A percentile compares a stretch with the other conserved stretches of the same genome.
Evolutionary conservation across 352 stramenopile species (phyloP).

Genomic region (Phytopythium chamaehyphon): DNA sequence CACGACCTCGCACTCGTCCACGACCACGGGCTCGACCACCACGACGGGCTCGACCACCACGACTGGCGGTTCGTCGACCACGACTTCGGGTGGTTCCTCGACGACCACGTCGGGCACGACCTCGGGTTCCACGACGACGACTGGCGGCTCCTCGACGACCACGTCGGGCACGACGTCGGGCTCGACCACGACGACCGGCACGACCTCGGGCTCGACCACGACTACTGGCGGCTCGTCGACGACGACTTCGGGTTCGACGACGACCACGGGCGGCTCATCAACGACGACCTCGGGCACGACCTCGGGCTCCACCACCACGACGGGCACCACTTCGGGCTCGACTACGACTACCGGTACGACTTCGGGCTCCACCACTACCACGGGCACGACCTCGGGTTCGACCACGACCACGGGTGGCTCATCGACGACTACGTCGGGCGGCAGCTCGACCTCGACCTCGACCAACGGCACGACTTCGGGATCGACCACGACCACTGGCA

Average conservation of each 20-base stretch:
- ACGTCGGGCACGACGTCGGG: conserved; percentile 1
- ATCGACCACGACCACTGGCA: conserved; percentile 2
- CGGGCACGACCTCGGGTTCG: conserved; percentile 6
- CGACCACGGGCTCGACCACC: conserved; percentile 1
- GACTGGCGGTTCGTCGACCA: conserved; percentile 1
- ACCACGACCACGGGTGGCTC: neutral
- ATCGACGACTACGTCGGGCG: no score
- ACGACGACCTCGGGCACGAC: neutral
- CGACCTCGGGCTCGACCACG: neutral
- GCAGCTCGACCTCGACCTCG: neutral
- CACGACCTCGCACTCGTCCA: conserved; percentile 2
- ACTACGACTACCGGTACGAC: conserved; percentile 14
- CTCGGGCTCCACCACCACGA: conserved; percentile 14
- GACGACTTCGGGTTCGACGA: conserved; percentile 3
- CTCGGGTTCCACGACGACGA: conserved; percentile 9
- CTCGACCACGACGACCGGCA: conserved; percentile 5
- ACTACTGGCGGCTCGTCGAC: conserved; percentile 1
- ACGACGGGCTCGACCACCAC: conserved; percentile 11
- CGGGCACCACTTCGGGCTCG: conserved; percentile 13
- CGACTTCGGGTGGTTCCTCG: neutral
- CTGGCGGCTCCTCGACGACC: conserved; percentile 2
- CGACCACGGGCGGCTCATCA: neutral
- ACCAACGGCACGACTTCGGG: conserved; percentile 3
- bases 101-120: conserved; percentile 4
- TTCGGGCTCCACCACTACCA: conserved; percentile 4